A percentile compares a stretch with the other conserved stretches of the same genome.
These are phyloP conservation scores for Leccinellum rugosiceps DNA, from an alignment of 768 basidiomycete species.

Conservation along the genomic window DNA sequence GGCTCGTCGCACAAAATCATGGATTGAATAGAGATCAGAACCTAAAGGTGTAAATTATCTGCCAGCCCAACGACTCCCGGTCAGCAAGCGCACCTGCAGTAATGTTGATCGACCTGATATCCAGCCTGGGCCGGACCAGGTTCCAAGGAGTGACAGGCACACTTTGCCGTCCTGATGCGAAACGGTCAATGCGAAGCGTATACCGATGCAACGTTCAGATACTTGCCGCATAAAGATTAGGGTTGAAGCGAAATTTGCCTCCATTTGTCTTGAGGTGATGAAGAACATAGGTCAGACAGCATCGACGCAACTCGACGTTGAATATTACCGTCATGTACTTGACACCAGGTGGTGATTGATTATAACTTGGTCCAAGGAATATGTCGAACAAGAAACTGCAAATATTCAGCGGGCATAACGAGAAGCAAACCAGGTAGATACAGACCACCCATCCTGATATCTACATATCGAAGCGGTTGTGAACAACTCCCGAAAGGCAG, in stretches of 20 bases:
- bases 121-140: slow-evolving; percentile 95
- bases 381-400: slow-evolving; percentile 81
- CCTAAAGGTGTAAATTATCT: slow-evolving; percentile 32
- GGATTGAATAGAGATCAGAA: slow-evolving; percentile 92
- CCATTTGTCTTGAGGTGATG: slow-evolving; percentile 62
- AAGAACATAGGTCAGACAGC: slow-evolving; percentile 5
- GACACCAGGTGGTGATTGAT: slow-evolving; percentile 76
- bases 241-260: slow-evolving; percentile 89
- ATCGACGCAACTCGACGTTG: neutral
- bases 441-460: slow-evolving; percentile 89
- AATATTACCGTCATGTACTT: slow-evolving; percentile 57
- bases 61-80: neutral
- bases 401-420: slow-evolving; percentile 6
- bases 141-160: slow-evolving; percentile 86
- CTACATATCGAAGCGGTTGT: slow-evolving; percentile 37
- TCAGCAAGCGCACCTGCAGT: slow-evolving; percentile 56
- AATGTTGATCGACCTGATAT: slow-evolving; percentile 85
- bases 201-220: neutral
- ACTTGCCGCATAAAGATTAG: slow-evolving; percentile 86
- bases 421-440: slow-evolving; percentile 3
- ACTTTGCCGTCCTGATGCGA: slow-evolving; percentile 86
- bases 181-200: neutral
- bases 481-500: neutral
- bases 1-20: slow-evolving; percentile 95
- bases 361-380: slow-evolving; percentile 87